Evolutionary conservation across 2,329 filamentous ascomycete genomes (phyloP).

Genomic region (Ophiostoma pallidulum): DNA sequence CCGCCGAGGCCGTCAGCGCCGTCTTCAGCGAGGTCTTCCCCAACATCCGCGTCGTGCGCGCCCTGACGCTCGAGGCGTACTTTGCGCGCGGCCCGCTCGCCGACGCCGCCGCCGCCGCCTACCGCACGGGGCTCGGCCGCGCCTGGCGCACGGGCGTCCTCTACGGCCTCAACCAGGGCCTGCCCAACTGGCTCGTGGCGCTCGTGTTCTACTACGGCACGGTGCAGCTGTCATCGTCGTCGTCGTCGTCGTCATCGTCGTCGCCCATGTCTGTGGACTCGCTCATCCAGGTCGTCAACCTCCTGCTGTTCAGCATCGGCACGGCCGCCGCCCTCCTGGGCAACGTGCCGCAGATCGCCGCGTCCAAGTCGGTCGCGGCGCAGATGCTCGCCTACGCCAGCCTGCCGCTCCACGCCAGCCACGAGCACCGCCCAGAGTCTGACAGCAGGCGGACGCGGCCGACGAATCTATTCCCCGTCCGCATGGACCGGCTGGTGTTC

Average conservation of each 20-base stretch:
- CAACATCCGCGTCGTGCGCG: constrained; percentile 69
- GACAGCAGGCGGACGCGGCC: constrained; percentile 36
- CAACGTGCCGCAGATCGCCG: constrained; percentile 71
- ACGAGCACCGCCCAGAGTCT: constrained; percentile 44
- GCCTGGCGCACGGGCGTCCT: constrained; percentile 59
- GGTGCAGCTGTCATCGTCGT: constrained; percentile 43
- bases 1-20: constrained; percentile 48
- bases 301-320: constrained; percentile 75
- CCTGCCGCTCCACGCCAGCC: constrained; percentile 44
- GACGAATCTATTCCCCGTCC: constrained; percentile 33
- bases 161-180: constrained; percentile 68
- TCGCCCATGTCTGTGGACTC: constrained; percentile 39
- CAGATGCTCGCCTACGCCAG: constrained; percentile 61
- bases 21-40: constrained; percentile 67
- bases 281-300: constrained; percentile 66
- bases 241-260: constrained; percentile 26
- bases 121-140: constrained; percentile 54
- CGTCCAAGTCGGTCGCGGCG: constrained; percentile 61
- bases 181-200: constrained; percentile 62
- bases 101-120: constrained; percentile 39
- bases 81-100: constrained; percentile 55
- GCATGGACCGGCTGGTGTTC: constrained; percentile 56
- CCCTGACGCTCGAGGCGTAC: constrained; percentile 61
- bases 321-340: constrained; percentile 60
- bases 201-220: constrained; percentile 79